These are phyloP conservation scores for Pestalotiopsis sp. DNA, from an alignment of 2,329 filamentous ascomycete genomes.

Conservation along the genomic window DNA sequence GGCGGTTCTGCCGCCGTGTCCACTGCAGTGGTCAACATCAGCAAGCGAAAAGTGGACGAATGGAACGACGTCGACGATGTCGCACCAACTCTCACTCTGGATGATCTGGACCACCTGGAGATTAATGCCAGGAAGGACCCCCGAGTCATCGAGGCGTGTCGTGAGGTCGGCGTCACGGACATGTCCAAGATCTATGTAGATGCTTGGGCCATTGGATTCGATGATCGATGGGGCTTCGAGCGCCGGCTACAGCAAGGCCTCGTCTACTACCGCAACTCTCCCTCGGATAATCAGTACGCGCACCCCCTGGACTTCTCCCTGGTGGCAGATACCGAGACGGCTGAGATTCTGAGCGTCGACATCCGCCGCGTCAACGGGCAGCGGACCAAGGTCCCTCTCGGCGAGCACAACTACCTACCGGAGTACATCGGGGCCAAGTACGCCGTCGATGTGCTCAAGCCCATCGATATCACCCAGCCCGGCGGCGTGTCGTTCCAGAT, in stretches of 20 bases:
- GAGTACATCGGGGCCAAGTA: slow-evolving; percentile 36
- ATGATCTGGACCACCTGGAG: slow-evolving; percentile 77
- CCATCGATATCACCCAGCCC: slow-evolving; percentile 59
- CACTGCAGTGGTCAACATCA: slow-evolving; percentile 54
- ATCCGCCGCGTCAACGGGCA: slow-evolving; percentile 33
- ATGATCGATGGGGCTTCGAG: slow-evolving; percentile 72
- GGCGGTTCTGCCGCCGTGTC: slow-evolving; percentile 37
- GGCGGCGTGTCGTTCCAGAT: slow-evolving; percentile 60
- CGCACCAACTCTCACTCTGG: slow-evolving; percentile 66
- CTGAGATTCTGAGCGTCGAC: slow-evolving; percentile 47
- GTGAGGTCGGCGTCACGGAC: slow-evolving; percentile 72
- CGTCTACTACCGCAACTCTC: slow-evolving; percentile 76
- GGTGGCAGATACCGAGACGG: slow-evolving; percentile 46
- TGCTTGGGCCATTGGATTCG: slow-evolving; percentile 82
- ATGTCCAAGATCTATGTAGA: slow-evolving; percentile 86
- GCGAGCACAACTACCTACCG: slow-evolving; percentile 38
- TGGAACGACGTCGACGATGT: slow-evolving; percentile 48
- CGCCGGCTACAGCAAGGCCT: slow-evolving; percentile 77
- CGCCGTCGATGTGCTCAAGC: slow-evolving; percentile 46
- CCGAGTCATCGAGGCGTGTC: slow-evolving; percentile 76
- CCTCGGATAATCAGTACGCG: slow-evolving; percentile 72
- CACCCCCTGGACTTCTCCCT: slow-evolving; percentile 48
- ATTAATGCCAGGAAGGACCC: slow-evolving; percentile 65
- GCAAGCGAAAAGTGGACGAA: slow-evolving; percentile 38
- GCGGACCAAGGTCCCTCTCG: slow-evolving; percentile 35